Evolutionary conservation across 495 filamentous ascomycete genomes (phyloP).

Genomic region (Poronia punctata): DNA sequence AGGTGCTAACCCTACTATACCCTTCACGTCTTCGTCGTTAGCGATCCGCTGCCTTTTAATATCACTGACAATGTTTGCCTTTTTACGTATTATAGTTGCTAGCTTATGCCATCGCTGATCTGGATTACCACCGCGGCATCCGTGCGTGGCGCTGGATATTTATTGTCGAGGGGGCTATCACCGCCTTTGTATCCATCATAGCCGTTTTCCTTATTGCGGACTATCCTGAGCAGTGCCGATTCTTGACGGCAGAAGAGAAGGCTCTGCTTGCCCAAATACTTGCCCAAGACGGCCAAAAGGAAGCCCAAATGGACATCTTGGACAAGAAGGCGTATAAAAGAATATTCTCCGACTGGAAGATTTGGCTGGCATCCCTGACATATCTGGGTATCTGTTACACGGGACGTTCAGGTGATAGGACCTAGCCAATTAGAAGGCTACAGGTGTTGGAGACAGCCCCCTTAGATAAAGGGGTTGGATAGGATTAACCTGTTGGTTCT

Average conservation of each 20-base stretch:
- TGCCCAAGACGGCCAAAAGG: slow-evolving; percentile 30
- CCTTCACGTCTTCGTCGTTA: neutral
- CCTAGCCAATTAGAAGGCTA: too few relatives aligned
- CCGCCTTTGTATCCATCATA: slow-evolving; percentile 37
- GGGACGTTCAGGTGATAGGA: too few relatives aligned
- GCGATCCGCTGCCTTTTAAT: neutral
- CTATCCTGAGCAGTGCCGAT: slow-evolving; percentile 46
- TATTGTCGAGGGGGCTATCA: slow-evolving; percentile 50
- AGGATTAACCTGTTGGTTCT: too few relatives aligned
- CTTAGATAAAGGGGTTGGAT: too few relatives aligned
- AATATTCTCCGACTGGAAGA: slow-evolving; percentile 49
- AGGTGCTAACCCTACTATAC: slow-evolving; percentile 11
- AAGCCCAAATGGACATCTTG: slow-evolving; percentile 42
- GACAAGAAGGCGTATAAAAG: slow-evolving; percentile 39
- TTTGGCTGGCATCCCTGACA: slow-evolving; percentile 44
- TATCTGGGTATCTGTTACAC: slow-evolving; percentile 47
- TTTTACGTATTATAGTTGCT: slow-evolving; percentile 31
- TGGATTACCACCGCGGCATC: slow-evolving; percentile 46
- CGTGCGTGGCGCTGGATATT: slow-evolving; percentile 44
- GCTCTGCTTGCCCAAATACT: slow-evolving; percentile 37
- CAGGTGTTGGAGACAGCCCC: too few relatives aligned
- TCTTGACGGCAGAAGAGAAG: slow-evolving; percentile 43
- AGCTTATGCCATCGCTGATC: slow-evolving; percentile 51
- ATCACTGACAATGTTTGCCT: slow-evolving; percentile 5
- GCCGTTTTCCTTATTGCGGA: slow-evolving; percentile 50